Evolutionary conservation across 2,329 filamentous ascomycete species (phyloP).

Genomic region (Meredithiella fracta): DNA sequence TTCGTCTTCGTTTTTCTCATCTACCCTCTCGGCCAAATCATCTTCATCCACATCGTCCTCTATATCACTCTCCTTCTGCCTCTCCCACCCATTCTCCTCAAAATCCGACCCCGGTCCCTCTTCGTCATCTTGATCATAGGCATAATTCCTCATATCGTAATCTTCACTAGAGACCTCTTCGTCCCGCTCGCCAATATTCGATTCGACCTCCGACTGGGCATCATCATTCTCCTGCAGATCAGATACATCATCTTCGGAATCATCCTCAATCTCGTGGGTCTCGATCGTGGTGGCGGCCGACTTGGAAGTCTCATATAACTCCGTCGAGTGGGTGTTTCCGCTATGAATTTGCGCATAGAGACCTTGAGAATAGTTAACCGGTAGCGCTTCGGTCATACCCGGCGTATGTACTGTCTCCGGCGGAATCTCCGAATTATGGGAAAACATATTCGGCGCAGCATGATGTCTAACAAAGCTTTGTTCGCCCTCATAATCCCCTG

Average conservation of each 20-base stretch:
- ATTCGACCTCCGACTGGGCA: conserved; percentile 15
- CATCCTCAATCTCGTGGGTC: conserved; percentile 17
- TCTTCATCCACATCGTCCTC: conserved; percentile 10
- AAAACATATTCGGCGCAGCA: not conserved
- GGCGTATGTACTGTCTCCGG: too few relatives aligned
- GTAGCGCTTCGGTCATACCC: too few relatives aligned
- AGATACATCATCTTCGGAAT: conserved; percentile 16
- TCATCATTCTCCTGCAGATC: conserved; percentile 17
- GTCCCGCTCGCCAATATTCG: conserved; percentile 14
- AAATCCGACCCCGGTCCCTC: conserved; percentile 9
- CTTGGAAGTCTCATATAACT: too few relatives aligned
- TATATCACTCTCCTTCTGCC: conserved; percentile 1
- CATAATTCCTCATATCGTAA: conserved; percentile 18
- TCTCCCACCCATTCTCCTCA: conserved; percentile 7
- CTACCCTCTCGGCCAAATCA: conserved; percentile 4
- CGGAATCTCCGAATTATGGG: too few relatives aligned
- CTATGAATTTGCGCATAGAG: conserved; percentile 17
- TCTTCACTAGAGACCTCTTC: conserved; percentile 18
- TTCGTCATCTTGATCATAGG: conserved; percentile 17
- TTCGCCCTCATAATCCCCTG: not conserved
- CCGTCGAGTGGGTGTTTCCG: conserved; percentile 17
- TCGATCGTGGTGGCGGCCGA: conserved; percentile 15
- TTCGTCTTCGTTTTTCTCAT: conserved; percentile 8
- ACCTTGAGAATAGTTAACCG: conserved; percentile 7
- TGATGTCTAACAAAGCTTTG: not conserved